These are phyloP conservation scores for Basipetospora chlamydospora DNA, from an alignment of 2,329 filamentous ascomycete species.

Conservation along the genomic window DNA sequence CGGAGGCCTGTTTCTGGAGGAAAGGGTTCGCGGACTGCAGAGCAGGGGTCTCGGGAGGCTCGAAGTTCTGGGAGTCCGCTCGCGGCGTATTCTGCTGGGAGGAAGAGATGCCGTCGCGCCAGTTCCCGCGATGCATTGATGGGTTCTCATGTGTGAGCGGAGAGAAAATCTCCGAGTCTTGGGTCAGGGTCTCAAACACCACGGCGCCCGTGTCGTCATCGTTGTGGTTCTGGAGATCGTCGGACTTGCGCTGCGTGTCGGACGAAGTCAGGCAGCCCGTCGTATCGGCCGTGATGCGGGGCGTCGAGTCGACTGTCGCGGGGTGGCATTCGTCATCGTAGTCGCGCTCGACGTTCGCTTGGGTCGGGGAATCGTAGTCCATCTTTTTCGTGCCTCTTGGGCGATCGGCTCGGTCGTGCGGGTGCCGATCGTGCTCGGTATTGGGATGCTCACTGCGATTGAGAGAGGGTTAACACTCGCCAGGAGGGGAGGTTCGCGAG, in stretches of 20 bases:
- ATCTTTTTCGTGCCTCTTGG: conserved; percentile 3
- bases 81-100: conserved; percentile 16
- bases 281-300: conserved; percentile 9
- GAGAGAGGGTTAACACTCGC: too few relatives aligned
- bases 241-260: conserved; percentile 16
- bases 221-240: conserved; percentile 20
- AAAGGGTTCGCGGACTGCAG: conserved; percentile 35
- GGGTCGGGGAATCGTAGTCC: conserved; percentile 27
- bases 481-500: too few relatives aligned
- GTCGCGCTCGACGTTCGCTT: conserved; percentile 40
- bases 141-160: conserved; percentile 21
- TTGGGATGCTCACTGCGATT: too few relatives aligned
- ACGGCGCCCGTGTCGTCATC: conserved; percentile 37
- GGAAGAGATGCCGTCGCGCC: conserved; percentile 21
- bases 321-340: conserved; percentile 29
- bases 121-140: conserved; percentile 17
- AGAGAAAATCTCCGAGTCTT: conserved; percentile 22
- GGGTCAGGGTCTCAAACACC: conserved; percentile 24
- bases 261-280: conserved; percentile 9
- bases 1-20: conserved; percentile 5
- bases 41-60: conserved; percentile 33
- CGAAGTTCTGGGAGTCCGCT: conserved; percentile 15
- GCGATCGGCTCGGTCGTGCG: too few relatives aligned
- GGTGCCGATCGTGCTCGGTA: too few relatives aligned
- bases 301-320: background rate